A percentile compares a stretch with the other conserved stretches of the same genome.
Conservation (phyloP, 768 basidiomycete genomes). For the Albatrellus ellisii region DNA sequence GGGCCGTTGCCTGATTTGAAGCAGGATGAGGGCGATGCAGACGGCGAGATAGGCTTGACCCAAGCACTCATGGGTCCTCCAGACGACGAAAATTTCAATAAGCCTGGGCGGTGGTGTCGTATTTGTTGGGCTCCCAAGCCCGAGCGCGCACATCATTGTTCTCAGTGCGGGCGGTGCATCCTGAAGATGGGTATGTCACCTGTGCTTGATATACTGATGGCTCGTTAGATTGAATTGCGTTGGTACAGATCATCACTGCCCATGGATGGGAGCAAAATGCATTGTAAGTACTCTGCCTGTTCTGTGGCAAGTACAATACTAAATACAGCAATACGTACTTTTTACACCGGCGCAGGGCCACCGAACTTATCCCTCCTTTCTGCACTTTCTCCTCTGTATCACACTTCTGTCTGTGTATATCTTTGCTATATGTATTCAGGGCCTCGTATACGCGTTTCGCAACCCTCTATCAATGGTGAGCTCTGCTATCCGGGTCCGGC, state of each 20-base stretch:
- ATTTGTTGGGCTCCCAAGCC: constrained; percentile 74
- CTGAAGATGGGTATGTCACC: constrained; percentile 64
- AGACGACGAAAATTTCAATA: constrained; percentile 31
- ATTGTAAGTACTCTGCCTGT: constrained; percentile 35
- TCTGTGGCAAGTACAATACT: neutral
- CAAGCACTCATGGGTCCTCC: constrained; percentile 45
- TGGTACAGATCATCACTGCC: constrained; percentile 69
- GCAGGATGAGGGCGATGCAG: constrained; percentile 14
- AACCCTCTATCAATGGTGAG: constrained; percentile 52
- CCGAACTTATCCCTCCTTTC: constrained; percentile 72
- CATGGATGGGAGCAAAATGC: constrained; percentile 69
- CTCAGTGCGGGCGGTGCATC: constrained; percentile 62
- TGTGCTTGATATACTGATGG: too few species aligned
- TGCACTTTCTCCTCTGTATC: constrained; percentile 60
- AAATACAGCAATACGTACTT: neutral
- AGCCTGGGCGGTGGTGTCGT: constrained; percentile 59
- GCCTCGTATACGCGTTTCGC: constrained; percentile 52
- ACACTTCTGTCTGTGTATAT: constrained; percentile 53
- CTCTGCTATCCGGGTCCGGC: neutral
- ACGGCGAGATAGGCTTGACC: constrained; percentile 29
- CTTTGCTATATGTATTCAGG: constrained; percentile 34
- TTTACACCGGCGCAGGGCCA: constrained; percentile 39
- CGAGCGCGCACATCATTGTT: constrained; percentile 72
- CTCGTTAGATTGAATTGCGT: too few species aligned
- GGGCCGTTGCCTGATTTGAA: constrained; percentile 33